Evolutionary conservation across 495 filamentous ascomycete genomes (phyloP).

Genomic region (Oleoguttula mirabilis): DNA sequence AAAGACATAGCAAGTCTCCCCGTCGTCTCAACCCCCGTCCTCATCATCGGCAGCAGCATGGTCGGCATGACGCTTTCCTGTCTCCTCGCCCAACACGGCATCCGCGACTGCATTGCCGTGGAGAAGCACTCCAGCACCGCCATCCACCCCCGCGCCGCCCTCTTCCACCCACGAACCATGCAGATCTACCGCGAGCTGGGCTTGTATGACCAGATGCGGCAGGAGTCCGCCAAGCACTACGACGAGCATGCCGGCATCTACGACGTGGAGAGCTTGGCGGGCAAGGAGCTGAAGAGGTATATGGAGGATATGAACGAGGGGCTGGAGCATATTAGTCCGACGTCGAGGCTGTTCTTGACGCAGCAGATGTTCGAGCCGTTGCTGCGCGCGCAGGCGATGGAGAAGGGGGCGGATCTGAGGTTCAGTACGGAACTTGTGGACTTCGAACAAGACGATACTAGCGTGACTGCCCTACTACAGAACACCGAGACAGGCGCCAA

Average conservation of each 20-base stretch:
- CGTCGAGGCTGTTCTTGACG: no score
- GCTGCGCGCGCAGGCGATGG: no score
- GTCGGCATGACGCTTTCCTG: conserved; percentile 7
- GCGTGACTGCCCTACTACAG: conserved; percentile 2
- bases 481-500: background rate
- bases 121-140: conserved; percentile 9
- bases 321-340: conserved; percentile 7
- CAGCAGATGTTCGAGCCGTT: no score
- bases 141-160: conserved; percentile 8
- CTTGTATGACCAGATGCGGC: conserved; percentile 6
- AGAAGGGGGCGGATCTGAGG: conserved; percentile 1
- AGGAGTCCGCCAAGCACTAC: conserved; percentile 7
- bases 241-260: conserved; percentile 6
- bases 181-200: conserved; percentile 12
- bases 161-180: conserved; percentile 8
- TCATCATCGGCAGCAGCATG: conserved; percentile 8
- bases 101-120: conserved; percentile 2
- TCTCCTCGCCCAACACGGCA: conserved; percentile 5
- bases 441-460: conserved; percentile 1
- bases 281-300: conserved; percentile 1
- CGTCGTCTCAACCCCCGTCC: background rate
- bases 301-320: conserved; percentile 10
- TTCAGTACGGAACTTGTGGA: conserved; percentile 9
- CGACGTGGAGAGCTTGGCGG: conserved; percentile 4
- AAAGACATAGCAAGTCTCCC: no score